Conservation (phyloP, 352 stramenopile species). For the Bremia lactucae region DNA sequence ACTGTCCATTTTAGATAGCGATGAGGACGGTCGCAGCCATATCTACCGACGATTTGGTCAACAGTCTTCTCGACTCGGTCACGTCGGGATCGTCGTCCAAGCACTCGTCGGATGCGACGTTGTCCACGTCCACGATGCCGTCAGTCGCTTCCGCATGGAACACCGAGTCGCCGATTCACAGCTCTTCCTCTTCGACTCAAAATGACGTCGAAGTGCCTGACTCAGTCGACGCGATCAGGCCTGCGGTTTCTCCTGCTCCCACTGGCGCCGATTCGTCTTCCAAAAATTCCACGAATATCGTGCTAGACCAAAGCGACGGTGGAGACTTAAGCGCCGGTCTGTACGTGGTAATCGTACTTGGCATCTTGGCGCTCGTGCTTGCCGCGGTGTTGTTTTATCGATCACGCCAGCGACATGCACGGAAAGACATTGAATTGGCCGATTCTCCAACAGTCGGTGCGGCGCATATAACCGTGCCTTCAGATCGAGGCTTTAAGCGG, state of each 20-base stretch:
- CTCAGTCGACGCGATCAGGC: no score
- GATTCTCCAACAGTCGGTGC: constrained; percentile 3
- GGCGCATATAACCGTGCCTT: constrained; percentile 11
- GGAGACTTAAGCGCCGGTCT: constrained; percentile 2
- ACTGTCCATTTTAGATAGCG: not conserved
- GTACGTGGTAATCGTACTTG: constrained; percentile 20
- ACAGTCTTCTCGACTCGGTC: constrained; percentile 32
- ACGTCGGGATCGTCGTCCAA: constrained; percentile 9
- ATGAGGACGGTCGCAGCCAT: constrained; percentile 20
- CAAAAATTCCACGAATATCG: constrained; percentile 9
- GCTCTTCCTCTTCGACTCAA: no score
- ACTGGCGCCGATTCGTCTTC: not conserved
- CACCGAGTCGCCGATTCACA: no score
- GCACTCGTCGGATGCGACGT: constrained; percentile 1
- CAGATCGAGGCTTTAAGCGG: constrained; percentile 19
- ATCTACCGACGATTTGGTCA: constrained; percentile 31
- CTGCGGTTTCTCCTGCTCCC: constrained; percentile 1
- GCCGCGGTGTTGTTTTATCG: constrained; percentile 16
- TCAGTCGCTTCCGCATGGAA: not conserved
- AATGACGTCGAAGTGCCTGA: no score
- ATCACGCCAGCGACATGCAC: constrained; percentile 4
- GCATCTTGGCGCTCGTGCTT: constrained; percentile 20
- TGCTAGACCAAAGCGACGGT: not conserved
- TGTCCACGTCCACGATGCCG: constrained; percentile 1
- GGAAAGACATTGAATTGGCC: constrained; percentile 5